A percentile compares a stretch with the other conserved stretches of the same genome.
These are phyloP conservation scores for Thalassia testudinum DNA, from an alignment of 116 monocot genomes.

Conservation along the genomic window DNA sequence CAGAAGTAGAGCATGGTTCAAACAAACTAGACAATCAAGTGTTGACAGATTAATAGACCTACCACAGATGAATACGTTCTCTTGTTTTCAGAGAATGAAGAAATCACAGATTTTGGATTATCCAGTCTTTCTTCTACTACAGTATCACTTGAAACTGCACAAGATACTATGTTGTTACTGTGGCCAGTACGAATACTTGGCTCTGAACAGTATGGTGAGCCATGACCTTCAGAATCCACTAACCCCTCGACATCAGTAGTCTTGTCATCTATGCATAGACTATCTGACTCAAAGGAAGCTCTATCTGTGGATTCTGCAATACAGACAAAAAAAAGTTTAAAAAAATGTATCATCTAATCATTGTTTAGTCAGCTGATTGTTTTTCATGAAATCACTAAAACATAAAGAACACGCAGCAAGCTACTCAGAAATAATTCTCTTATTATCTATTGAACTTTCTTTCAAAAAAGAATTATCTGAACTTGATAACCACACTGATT, in stretches of 20 bases:
- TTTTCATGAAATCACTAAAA: no score
- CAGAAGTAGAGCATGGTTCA: no score
- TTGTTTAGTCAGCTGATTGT: no score
- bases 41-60: slow-evolving; percentile 6
- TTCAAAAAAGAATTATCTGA: no score
- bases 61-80: slow-evolving; percentile 74
- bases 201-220: slow-evolving; percentile 29
- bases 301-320: slow-evolving; percentile 13
- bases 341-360: no score
- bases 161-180: slow-evolving; percentile 23
- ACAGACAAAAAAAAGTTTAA: background rate
- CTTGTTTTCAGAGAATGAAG: slow-evolving; percentile 54
- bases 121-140: slow-evolving; percentile 35
- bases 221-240: slow-evolving; percentile 36
- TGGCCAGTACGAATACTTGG: slow-evolving; percentile 28
- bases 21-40: no score
- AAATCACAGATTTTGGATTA: slow-evolving; percentile 33
- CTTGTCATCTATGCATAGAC: slow-evolving; percentile 21
- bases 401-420: no score
- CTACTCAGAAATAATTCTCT: no score
- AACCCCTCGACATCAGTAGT: slow-evolving; percentile 20
- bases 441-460: no score
- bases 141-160: slow-evolving; percentile 38
- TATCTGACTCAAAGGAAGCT: slow-evolving; percentile 19
- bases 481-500: no score